A percentile compares a stretch with the other conserved stretches of the same genome.
Evolutionary conservation across 176 grass and related monocot species (phyloP).

Genomic region (Carex kokanica): DNA sequence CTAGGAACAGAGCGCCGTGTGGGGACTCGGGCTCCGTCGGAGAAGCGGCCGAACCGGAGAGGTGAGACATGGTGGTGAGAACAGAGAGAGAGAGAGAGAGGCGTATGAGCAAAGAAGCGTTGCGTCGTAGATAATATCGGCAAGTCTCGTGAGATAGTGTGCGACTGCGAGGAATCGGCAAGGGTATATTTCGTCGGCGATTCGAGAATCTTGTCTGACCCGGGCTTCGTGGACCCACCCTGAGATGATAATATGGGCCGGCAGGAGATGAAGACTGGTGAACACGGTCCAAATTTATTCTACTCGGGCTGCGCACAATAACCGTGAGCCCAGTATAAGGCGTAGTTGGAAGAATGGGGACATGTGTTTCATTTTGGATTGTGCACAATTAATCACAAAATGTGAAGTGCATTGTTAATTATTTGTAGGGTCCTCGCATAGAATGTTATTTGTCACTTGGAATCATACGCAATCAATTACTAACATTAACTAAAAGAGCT

Average conservation of each 20-base stretch:
- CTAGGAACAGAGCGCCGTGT: conserved; percentile 48
- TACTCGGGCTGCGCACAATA: neutral
- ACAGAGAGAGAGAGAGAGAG: neutral
- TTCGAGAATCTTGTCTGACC: neutral
- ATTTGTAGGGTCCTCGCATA: neutral
- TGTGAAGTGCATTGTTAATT: neutral
- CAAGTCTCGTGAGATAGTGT: neutral
- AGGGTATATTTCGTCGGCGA: neutral
- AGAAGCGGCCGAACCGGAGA: neutral
- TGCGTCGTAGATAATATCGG: neutral
- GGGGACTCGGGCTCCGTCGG: neutral
- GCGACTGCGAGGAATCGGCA: neutral
- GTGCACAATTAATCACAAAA: neutral
- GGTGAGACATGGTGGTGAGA: conserved; percentile 1
- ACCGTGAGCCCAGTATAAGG: neutral
- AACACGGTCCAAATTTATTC: neutral
- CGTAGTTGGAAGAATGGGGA: neutral
- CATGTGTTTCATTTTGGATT: neutral
- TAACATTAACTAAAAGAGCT: no score
- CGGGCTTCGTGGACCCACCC: neutral
- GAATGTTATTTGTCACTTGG: no score
- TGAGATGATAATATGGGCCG: neutral
- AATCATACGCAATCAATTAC: no score
- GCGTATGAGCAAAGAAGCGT: neutral
- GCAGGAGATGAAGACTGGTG: neutral